Evolutionary conservation across 1,284 basidiomycete genomes (phyloP).

Genomic region (Fomitiporia mediterranea): DNA sequence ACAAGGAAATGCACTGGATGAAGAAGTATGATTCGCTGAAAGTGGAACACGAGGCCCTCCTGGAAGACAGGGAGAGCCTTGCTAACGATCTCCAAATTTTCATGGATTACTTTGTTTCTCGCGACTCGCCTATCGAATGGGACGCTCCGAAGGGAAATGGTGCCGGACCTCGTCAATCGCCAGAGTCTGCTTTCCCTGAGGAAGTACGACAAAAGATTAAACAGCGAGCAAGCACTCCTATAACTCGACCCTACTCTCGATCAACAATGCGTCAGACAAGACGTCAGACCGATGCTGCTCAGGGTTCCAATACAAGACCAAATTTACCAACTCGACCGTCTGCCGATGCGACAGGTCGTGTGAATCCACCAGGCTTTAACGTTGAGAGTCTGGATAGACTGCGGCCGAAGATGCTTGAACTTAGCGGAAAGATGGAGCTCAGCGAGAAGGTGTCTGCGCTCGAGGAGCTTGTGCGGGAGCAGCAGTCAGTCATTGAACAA

Average conservation of each 20-base stretch:
- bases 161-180: background rate
- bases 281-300: conserved; percentile 14
- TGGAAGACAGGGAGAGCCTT: conserved; percentile 13
- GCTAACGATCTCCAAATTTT: conserved; percentile 14
- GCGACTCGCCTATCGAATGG: conserved; percentile 20
- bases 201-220: conserved; percentile 11
- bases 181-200: conserved; percentile 8
- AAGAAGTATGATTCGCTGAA: conserved; percentile 15
- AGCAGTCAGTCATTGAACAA: conserved; percentile 15
- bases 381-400: conserved; percentile 17
- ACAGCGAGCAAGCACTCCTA: conserved; percentile 18
- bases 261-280: conserved; percentile 10
- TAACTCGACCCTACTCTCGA: conserved; percentile 7
- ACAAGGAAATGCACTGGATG: conserved; percentile 21
- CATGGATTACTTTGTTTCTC: conserved; percentile 18
- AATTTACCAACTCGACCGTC: background rate
- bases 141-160: conserved; percentile 9
- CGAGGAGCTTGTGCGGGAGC: conserved; percentile 19
- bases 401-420: conserved; percentile 14
- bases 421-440: conserved; percentile 21
- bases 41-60: conserved; percentile 1
- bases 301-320: background rate
- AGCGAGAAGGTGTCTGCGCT: conserved; percentile 17
- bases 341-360: background rate
- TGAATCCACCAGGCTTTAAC: background rate